phyloP scores from a whole-genome alignment of 2,329 filamentous ascomycete species.

The Botrytis sinoallii region DNA sequence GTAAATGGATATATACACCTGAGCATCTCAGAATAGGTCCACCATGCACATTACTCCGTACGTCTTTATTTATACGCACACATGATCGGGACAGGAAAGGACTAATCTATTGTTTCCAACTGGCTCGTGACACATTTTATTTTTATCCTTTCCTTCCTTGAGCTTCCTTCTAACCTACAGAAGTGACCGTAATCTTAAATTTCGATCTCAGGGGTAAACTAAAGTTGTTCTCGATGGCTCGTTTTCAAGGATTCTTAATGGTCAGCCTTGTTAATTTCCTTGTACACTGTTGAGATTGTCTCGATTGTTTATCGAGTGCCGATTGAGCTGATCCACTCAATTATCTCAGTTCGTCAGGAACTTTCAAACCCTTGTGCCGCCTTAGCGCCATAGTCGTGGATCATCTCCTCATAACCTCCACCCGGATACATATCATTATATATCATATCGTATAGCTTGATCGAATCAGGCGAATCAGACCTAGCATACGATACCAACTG shows the following conservation, averaged over 20 bases:
- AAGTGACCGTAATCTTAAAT: conserved; percentile 17
- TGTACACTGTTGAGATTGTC: conserved; percentile 14
- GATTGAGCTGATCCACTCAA: conserved; percentile 14
- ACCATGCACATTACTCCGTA: not conserved
- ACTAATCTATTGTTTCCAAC: conserved; percentile 1
- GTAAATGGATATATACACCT: not conserved
- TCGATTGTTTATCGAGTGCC: conserved; percentile 21
- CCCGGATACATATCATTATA: conserved; percentile 13
- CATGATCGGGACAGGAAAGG: not conserved
- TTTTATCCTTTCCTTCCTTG: conserved; percentile 11
- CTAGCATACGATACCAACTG: not conserved
- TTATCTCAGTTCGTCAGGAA: conserved; percentile 8
- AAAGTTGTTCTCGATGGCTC: not conserved
- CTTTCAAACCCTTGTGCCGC: conserved; percentile 10
- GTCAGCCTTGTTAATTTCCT: conserved; percentile 18
- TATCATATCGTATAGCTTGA: conserved; percentile 10
- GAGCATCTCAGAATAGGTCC: not conserved
- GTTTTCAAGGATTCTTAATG: conserved; percentile 9
- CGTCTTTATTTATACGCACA: not conserved
- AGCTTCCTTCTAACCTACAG: conserved; percentile 11
- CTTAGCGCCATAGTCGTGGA: conserved; percentile 14
- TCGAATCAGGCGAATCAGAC: not conserved
- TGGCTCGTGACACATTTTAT: conserved; percentile 11
- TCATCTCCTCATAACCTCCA: conserved; percentile 10
- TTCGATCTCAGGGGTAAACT: conserved; percentile 22